These are phyloP conservation scores for Penicillium palitans DNA, from an alignment of 2,329 filamentous ascomycete species.

Conservation along the genomic window DNA sequence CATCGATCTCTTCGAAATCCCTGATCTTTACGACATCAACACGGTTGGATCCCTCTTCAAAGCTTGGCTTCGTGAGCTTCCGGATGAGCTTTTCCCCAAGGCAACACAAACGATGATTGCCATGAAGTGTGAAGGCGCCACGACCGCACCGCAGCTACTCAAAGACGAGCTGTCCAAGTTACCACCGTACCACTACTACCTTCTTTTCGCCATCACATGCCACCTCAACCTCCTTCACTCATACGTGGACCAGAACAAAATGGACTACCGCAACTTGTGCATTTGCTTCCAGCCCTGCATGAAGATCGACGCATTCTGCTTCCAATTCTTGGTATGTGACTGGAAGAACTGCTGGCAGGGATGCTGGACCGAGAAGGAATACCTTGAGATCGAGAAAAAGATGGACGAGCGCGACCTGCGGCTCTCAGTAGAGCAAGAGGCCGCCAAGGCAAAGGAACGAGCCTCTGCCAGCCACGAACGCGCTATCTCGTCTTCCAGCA, in stretches of 20 bases:
- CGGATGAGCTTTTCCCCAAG: slow-evolving; percentile 90
- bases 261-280: slow-evolving; percentile 93
- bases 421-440: slow-evolving; percentile 28
- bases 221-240: slow-evolving; percentile 88
- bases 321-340: slow-evolving; percentile 91
- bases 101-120: slow-evolving; percentile 76
- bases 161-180: slow-evolving; percentile 90
- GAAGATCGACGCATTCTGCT: slow-evolving; percentile 93
- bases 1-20: slow-evolving; percentile 83
- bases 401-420: slow-evolving; percentile 36
- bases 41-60: slow-evolving; percentile 96
- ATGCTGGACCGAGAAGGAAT: slow-evolving; percentile 84
- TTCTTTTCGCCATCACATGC: slow-evolving; percentile 95
- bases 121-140: slow-evolving; percentile 74
- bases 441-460: slow-evolving; percentile 19
- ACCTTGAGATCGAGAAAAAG: slow-evolving; percentile 59
- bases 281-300: slow-evolving; percentile 97
- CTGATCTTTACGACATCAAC: slow-evolving; percentile 91
- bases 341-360: slow-evolving; percentile 98
- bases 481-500: slow-evolving; percentile 65
- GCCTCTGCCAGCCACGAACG: slow-evolving; percentile 51
- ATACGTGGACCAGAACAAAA: slow-evolving; percentile 94
- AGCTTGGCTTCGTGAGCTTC: slow-evolving; percentile 91
- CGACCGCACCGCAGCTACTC: slow-evolving; percentile 78
- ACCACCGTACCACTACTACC: slow-evolving; percentile 96